Evolutionary conservation across 805 yeast species (phyloP), one percentile per base, ranked within the genome.

Genomic region (Metschnikowia lochheadii): DNA sequence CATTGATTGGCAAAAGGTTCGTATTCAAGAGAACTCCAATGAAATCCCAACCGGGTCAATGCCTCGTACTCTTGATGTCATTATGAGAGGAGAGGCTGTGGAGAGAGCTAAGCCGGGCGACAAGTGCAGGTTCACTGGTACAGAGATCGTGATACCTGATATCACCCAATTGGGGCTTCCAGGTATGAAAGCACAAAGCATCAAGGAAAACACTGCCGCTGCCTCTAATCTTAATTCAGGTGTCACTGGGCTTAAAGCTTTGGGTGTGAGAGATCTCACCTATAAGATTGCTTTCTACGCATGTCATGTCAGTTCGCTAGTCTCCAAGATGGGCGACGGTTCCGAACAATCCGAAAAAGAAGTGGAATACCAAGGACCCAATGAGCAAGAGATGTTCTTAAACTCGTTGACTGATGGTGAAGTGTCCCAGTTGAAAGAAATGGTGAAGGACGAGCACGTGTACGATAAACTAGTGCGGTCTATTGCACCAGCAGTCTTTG

Each of bases 81-180:
- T 92, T 46, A 70, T 92, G 51, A 78, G 99, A 60, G 98, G 98
- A 46, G 97, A 92, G 58, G 78, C 89, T 48, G 98, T 94, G 7
- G 99, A 92, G 64, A 78, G 90, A 57, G 97, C 97, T 2, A 94
- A 92, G 68, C 97, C 99, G 1, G 99, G 99, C 57, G 98, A 92
- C 68, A 87, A 89, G 65, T 88, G 97, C 70, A 82, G 83, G 57
- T 90, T 94, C 66, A 89, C 96, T 0, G 99, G 99, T 42, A 85
- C 96, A 0, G 94, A 90, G 64, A 89, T 94, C 52, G 98, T 91
- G 7, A 82, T 92, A 18, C 99, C 99, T 1, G 98, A 92, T 68
- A 87, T 94, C 6, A 76, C 96, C 2, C 99, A 94, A 69, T 75
- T 92, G 48, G 97, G 97, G 5, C 73, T 94, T 35, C 99, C 99